Evolutionary conservation across 768 basidiomycete genomes (phyloP).

Genomic region (Ramaria sp.): DNA sequence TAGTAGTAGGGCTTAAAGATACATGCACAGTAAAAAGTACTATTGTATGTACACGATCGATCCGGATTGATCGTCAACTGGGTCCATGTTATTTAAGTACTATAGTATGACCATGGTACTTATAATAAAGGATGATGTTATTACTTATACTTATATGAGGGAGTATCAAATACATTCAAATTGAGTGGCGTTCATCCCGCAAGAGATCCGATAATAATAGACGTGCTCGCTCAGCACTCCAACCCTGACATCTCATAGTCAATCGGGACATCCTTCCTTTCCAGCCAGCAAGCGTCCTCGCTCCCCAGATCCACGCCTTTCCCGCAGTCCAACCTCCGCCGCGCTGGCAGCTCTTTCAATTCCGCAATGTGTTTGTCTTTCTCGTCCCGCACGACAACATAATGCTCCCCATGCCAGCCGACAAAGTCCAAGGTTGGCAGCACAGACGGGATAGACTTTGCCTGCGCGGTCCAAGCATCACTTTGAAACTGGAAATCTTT

Average conservation of each 20-base stretch:
- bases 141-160: too few species aligned
- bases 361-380: conserved; percentile 21
- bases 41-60: too few species aligned
- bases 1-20: too few species aligned
- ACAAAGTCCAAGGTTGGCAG: conserved; percentile 51
- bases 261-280: conserved; percentile 66
- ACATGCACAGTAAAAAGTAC: too few species aligned
- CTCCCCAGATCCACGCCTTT: conserved; percentile 56
- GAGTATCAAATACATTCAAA: too few species aligned
- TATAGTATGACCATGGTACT: too few species aligned
- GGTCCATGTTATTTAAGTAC: too few species aligned
- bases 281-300: conserved; percentile 54
- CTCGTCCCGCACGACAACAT: conserved; percentile 40
- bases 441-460: conserved; percentile 37
- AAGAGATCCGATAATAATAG: too few species aligned
- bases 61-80: too few species aligned
- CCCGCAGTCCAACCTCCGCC: conserved; percentile 49
- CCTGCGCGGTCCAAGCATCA: conserved; percentile 41
- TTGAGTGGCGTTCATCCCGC: too few species aligned
- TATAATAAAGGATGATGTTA: too few species aligned
- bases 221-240: conserved; percentile 16
- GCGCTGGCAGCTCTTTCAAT: conserved; percentile 49
- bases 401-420: conserved; percentile 68
- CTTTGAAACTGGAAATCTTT: conserved; percentile 50
- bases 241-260: conserved; percentile 57